Evolutionary conservation across 495 filamentous ascomycete species (phyloP).

Genomic region (Xylaria acuta): DNA sequence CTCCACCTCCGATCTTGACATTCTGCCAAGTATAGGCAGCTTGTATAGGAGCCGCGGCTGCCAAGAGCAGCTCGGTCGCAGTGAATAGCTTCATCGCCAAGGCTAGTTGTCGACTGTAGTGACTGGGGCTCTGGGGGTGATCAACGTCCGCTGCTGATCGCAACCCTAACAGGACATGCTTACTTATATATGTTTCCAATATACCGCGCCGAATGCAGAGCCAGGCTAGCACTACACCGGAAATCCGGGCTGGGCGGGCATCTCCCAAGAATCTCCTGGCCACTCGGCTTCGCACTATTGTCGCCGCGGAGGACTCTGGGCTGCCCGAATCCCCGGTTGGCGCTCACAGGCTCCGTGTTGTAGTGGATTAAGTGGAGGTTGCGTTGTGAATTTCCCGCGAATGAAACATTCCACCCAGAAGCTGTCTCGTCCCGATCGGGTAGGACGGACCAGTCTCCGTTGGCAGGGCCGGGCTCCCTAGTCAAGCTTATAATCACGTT

Average conservation of each 20-base stretch:
- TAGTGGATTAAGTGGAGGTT: constrained; percentile 13
- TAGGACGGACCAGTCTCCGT: constrained; percentile 15
- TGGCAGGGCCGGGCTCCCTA: constrained; percentile 17
- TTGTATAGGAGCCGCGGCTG: constrained; percentile 32
- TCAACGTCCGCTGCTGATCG: constrained; percentile 14
- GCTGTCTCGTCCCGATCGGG: constrained; percentile 20
- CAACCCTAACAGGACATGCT: not conserved
- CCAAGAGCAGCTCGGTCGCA: constrained; percentile 44
- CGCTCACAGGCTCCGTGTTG: constrained; percentile 5
- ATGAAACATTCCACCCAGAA: constrained; percentile 11
- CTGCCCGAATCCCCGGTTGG: constrained; percentile 3
- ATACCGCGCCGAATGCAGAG: not conserved
- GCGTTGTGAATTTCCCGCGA: constrained; percentile 27
- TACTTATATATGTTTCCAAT: constrained; percentile 10
- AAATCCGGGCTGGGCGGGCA: not conserved
- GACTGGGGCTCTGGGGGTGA: not conserved
- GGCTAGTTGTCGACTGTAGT: constrained; percentile 1
- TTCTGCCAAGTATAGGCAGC: constrained; percentile 54
- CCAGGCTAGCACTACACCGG: not conserved
- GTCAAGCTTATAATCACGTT: not conserved
- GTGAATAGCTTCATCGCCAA: constrained; percentile 42
- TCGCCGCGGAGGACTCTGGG: not conserved
- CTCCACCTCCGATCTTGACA: constrained; percentile 60
- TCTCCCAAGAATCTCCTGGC: not conserved
- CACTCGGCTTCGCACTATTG: not conserved